Evolutionary conservation across 1,284 basidiomycete genomes (phyloP).

Genomic region (Coniophora puteana): DNA sequence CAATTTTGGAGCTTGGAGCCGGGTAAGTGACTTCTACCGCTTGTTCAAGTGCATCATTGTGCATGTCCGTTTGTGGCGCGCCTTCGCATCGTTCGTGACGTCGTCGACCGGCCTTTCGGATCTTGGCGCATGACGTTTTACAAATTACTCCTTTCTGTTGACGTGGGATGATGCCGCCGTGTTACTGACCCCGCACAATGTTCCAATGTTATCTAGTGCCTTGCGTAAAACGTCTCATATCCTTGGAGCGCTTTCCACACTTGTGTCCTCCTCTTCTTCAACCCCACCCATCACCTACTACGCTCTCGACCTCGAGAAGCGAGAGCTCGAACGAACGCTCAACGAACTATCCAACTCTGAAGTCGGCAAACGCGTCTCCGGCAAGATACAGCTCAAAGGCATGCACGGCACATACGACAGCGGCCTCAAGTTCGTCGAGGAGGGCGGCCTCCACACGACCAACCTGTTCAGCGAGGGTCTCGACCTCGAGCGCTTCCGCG

Average conservation of each 20-base stretch:
- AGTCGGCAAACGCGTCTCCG: conserved; percentile 61
- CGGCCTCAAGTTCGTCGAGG: conserved; percentile 64
- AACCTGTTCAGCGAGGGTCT: conserved; percentile 1
- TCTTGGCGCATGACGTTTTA: too few species aligned
- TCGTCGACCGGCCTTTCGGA: too few species aligned
- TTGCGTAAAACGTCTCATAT: conserved; percentile 90
- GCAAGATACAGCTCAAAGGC: conserved; percentile 75
- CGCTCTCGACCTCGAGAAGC: conserved; percentile 89
- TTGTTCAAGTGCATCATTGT: background rate
- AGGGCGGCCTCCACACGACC: conserved; percentile 49
- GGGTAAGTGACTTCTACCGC: conserved; percentile 69
- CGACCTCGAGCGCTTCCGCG: background rate
- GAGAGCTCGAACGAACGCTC: conserved; percentile 83
- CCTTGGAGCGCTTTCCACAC: conserved; percentile 67
- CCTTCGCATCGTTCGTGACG: too few species aligned
- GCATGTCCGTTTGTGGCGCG: too few species aligned
- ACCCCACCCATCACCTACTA: conserved; percentile 77
- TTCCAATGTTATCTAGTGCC: conserved; percentile 54
- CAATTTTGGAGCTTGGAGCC: conserved; percentile 83
- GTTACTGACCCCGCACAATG: background rate
- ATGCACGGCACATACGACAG: conserved; percentile 90
- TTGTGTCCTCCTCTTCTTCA: conserved; percentile 32
- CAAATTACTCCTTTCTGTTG: too few species aligned
- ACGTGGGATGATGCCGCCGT: background rate
- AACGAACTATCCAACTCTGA: conserved; percentile 60